Evolutionary conservation across 2,329 filamentous ascomycete genomes (phyloP).

Genomic region (Spiromastix sp.): DNA sequence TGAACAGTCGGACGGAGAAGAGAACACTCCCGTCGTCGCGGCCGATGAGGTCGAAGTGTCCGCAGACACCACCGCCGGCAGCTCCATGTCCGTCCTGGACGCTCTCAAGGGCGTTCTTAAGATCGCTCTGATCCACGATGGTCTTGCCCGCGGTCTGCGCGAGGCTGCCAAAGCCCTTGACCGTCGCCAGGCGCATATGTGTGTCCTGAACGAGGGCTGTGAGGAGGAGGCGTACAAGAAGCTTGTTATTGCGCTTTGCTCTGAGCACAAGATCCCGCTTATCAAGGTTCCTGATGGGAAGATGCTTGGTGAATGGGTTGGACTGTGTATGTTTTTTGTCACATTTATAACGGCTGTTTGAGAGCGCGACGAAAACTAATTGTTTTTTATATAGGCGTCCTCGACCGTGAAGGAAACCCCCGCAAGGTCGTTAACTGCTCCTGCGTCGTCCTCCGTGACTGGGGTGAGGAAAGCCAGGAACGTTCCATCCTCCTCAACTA

Average conservation of each 20-base stretch:
- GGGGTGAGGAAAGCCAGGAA: constrained; percentile 99
- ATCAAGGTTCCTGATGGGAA: constrained; percentile 99
- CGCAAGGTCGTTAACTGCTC: constrained; percentile 99
- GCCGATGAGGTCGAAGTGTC: constrained; percentile 86
- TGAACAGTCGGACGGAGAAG: constrained; percentile 97
- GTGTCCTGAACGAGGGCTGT: constrained; percentile 98
- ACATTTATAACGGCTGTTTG: constrained; percentile 1
- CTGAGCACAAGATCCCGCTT: constrained; percentile 98
- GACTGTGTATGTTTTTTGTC: constrained; percentile 73
- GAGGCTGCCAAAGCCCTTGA: constrained; percentile 99
- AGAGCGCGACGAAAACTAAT: constrained; percentile 10
- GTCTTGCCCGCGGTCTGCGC: constrained; percentile 93
- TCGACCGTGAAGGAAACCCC: constrained; percentile 98
- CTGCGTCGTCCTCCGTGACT: constrained; percentile 98
- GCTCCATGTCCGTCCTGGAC: constrained; percentile 90
- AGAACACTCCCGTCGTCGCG: constrained; percentile 58
- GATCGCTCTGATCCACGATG: constrained; percentile 98
- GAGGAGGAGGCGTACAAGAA: constrained; percentile 99
- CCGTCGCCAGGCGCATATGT: constrained; percentile 98
- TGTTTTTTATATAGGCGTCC: constrained; percentile 57
- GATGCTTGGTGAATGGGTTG: constrained; percentile 99
- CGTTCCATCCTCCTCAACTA: constrained; percentile 99
- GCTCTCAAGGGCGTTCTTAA: constrained; percentile 98
- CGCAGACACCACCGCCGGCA: constrained; percentile 70
- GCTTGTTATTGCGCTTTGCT: constrained; percentile 96